Conservation (phyloP, 441 rosid species). For the Breynia disticha region DNA sequence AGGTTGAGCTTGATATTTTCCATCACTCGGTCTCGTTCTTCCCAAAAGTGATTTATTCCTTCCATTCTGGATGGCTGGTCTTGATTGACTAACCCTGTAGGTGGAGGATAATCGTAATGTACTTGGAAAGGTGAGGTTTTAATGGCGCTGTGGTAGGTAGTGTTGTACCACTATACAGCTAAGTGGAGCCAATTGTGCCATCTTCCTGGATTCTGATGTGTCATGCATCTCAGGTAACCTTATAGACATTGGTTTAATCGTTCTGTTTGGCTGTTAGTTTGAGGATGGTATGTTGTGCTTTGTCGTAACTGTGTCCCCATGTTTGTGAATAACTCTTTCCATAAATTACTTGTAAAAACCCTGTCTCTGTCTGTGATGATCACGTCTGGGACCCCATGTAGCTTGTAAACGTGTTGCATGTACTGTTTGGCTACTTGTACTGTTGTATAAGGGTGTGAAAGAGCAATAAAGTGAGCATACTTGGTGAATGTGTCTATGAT, state of each 20-base stretch:
- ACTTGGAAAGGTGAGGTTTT: not conserved
- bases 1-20: too few species aligned
- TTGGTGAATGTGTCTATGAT: too few species aligned
- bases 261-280: slow-evolving; percentile 3
- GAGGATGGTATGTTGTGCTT: not conserved
- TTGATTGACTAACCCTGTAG: not conserved
- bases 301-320: not conserved
- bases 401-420: not conserved
- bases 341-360: not conserved
- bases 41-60: too few species aligned
- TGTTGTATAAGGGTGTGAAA: too few species aligned
- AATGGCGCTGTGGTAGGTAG: not conserved
- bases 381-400: slow-evolving; percentile 1
- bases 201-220: not conserved
- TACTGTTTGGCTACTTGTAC: too few species aligned
- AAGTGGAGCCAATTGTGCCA: not conserved
- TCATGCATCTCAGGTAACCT: not conserved
- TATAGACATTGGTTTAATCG: not conserved
- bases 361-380: not conserved
- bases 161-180: slow-evolving; percentile 1
- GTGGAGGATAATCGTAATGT: not conserved
- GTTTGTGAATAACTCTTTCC: not conserved
- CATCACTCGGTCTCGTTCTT: too few species aligned
- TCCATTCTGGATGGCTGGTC: too few species aligned
- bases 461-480: too few species aligned